phyloP scores from a whole-genome alignment of 768 basidiomycete genomes.

The Dacryopinax spathularia region DNA sequence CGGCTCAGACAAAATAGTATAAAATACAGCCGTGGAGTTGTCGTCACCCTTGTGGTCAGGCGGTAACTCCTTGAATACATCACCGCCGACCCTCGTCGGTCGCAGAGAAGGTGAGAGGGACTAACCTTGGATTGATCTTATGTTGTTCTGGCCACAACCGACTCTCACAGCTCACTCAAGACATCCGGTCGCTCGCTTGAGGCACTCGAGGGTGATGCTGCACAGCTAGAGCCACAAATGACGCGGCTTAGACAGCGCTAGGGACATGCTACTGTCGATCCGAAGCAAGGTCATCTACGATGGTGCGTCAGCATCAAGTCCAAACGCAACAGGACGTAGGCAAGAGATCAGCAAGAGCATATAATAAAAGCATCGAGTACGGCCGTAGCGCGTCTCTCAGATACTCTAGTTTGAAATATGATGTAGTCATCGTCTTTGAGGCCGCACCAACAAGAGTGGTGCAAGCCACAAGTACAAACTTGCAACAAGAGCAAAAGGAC shows the following conservation, averaged over 20 bases:
- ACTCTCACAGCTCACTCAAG: not conserved
- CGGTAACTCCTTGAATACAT: conserved; percentile 3
- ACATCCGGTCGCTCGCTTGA: not conserved
- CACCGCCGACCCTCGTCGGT: not conserved
- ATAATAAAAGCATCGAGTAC: not conserved
- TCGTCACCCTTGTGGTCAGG: not conserved
- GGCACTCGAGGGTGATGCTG: not conserved
- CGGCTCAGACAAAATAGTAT: conserved; percentile 4
- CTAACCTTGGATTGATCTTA: too few species aligned
- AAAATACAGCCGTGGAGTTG: conserved; percentile 3
- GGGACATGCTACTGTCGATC: too few species aligned
- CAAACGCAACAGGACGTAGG: not conserved
- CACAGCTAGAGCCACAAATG: not conserved
- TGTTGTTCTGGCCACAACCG: too few species aligned
- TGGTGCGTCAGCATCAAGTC: too few species aligned
- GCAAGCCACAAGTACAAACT: not conserved
- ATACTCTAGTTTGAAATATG: conserved; percentile 1
- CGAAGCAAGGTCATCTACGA: too few species aligned
- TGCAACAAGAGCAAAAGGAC: not conserved
- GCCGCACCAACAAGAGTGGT: not conserved
- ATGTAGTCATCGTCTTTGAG: not conserved
- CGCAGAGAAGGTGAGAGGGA: too few species aligned
- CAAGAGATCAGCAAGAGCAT: not conserved
- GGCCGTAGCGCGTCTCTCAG: conserved; percentile 2
- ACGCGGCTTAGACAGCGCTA: too few species aligned